Percentiles rank a stretch among this genome's conserved stretches.
These are phyloP conservation scores for Caryopteris hybrid DNA, from an alignment of 305 asterid species.

Conservation along the genomic window DNA sequence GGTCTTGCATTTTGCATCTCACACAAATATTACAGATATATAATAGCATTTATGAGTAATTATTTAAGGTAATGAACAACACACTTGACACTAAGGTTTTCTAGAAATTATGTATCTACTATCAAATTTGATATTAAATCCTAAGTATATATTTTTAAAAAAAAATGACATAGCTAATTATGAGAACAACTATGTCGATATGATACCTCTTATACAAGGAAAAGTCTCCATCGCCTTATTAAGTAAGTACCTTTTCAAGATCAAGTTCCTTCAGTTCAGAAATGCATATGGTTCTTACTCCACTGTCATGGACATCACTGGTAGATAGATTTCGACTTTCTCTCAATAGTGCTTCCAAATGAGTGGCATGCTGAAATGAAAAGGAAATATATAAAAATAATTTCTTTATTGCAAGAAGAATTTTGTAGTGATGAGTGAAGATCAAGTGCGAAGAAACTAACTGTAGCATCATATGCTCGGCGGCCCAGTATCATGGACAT, in stretches of 20 bases:
- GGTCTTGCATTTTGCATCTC: no score
- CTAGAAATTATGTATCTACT: no score
- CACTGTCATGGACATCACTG: slow-evolving; percentile 67
- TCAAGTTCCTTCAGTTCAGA: slow-evolving; percentile 49
- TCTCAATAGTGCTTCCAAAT: slow-evolving; percentile 70
- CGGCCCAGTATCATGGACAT: slow-evolving; percentile 66
- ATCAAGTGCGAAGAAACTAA: slow-evolving; percentile 24
- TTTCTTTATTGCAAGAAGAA: slow-evolving; percentile 3
- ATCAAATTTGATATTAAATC: no score
- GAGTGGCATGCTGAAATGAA: slow-evolving; percentile 61
- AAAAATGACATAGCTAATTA: no score
- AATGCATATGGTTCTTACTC: slow-evolving; percentile 83
- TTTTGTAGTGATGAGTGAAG: slow-evolving; percentile 10
- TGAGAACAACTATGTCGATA: no score
- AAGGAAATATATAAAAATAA: background rate
- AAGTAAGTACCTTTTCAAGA: slow-evolving; percentile 70
- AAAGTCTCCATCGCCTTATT: no score
- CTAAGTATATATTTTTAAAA: no score
- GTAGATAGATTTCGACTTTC: slow-evolving; percentile 65
- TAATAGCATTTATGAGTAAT: no score
- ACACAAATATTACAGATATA: no score
- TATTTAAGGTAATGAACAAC: no score
- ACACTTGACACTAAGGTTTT: no score
- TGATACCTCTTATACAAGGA: no score
- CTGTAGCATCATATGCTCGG: slow-evolving; percentile 79